Evolutionary conservation across 2,329 filamentous ascomycete species (phyloP), one percentile per base, ranked within the genome.

Genomic region (Aspergillus intermedius): DNA sequence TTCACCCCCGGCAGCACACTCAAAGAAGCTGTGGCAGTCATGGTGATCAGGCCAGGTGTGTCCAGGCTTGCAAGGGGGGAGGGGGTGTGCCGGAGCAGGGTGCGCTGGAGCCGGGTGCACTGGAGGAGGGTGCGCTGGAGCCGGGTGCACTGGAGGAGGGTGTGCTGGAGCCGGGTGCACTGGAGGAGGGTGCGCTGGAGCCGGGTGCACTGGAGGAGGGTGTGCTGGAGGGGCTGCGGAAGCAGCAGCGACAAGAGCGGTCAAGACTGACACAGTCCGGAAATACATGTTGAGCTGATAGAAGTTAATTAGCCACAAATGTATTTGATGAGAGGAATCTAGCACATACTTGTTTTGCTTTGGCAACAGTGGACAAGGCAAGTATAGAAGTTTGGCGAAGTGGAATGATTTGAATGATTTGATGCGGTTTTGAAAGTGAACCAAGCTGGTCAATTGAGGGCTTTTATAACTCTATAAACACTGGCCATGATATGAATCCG

Each of bases 1-100:
- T 2, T 35, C 15, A 7, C 49, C 47, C 22, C 49, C 49, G 22
- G 37, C 23, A 13, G 49, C 46, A 15, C 49, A 51, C 35, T 51
- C 49, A n/a, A 28, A 51, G 42, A 51, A 51, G 42, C 34, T 34
- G 13, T 51, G 49, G 40, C 49, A 51, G 34, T 51, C 44, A 10
- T 40, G 19, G 42, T 44, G 43, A 17, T 51, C 49, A 4, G 49
- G 43, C 49, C 49, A 51, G 30, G 47, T 40, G 8, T 35, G n/a
- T 22, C 43, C 43, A 5, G 43, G 43, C 30, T 45, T 17, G 43
- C 43, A 45, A 15, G 12, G 43, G 22, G 43, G 25, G 30, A 37
- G 34, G n/a, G 34, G 17, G n/a, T 37, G 34, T 3, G 13, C 5
- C 9, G 34, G 34, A 37, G 34, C 13, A 2, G 34, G 34, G 34